Percentiles rank a stretch among this genome's conserved stretches.
These are phyloP conservation scores for Podosphaera fusca DNA, from an alignment of 2,329 filamentous ascomycete genomes.

Conservation along the genomic window DNA sequence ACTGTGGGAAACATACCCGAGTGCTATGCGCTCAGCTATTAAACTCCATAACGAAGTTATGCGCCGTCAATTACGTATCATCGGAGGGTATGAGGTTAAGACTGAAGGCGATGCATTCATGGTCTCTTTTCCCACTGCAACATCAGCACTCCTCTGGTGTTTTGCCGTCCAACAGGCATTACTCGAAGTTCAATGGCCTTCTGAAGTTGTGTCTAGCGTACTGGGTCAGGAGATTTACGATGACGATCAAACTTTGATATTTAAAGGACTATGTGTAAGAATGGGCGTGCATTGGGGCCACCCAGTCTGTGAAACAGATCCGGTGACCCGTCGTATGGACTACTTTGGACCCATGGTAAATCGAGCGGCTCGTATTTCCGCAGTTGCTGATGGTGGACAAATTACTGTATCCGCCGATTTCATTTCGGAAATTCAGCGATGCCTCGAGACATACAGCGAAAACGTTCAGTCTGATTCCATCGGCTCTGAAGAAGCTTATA, in stretches of 20 bases:
- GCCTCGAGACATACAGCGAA: conserved; percentile 73
- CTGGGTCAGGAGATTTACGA: conserved; percentile 67
- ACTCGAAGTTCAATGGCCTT: conserved; percentile 77
- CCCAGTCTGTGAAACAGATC: conserved; percentile 85
- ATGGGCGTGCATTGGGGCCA: conserved; percentile 96
- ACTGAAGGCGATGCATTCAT: conserved; percentile 99
- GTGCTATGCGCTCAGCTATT: conserved; percentile 89
- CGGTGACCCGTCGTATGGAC: conserved; percentile 93
- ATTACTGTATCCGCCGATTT: conserved; percentile 95
- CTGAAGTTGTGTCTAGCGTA: conserved; percentile 70
- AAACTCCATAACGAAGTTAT: conserved; percentile 95
- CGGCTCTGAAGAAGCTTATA: conserved; percentile 50
- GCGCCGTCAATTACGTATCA: conserved; percentile 74
- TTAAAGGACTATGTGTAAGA: conserved; percentile 78
- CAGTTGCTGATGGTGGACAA: conserved; percentile 86
- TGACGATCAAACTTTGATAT: conserved; percentile 70
- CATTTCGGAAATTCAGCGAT: conserved; percentile 83
- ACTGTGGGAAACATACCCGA: conserved; percentile 85
- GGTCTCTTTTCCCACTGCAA: conserved; percentile 94
- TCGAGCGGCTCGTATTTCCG: conserved; percentile 78
- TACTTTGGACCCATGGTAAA: conserved; percentile 99
- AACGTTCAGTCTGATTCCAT: conserved; percentile 46
- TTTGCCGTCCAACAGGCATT: conserved; percentile 82
- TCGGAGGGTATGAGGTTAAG: conserved; percentile 96
- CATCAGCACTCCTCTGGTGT: conserved; percentile 82